Evolutionary conservation across 805 yeast genomes (phyloP).

Genomic region (Spathaspora passalidarum): DNA sequence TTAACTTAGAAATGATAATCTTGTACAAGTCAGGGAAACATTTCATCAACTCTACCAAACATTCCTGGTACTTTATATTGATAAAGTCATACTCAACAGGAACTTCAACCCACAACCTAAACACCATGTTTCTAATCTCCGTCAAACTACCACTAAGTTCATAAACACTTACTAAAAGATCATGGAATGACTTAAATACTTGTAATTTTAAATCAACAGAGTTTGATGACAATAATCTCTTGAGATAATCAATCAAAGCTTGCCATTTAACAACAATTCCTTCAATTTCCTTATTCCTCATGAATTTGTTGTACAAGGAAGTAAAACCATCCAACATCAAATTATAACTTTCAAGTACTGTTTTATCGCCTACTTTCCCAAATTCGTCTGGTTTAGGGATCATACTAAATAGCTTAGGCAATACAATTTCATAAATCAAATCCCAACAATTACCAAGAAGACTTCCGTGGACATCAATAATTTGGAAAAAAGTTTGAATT

Average conservation of each 20-base stretch:
- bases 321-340: constrained; percentile 66
- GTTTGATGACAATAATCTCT: constrained; percentile 32
- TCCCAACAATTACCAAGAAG: constrained; percentile 59
- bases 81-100: constrained; percentile 40
- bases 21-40: constrained; percentile 50
- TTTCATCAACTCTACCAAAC: constrained; percentile 52
- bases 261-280: constrained; percentile 47
- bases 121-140: constrained; percentile 35
- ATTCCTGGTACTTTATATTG: constrained; percentile 54
- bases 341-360: constrained; percentile 60
- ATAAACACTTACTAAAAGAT: constrained; percentile 31
- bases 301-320: constrained; percentile 54
- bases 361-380: constrained; percentile 25
- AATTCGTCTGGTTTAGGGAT: constrained; percentile 15
- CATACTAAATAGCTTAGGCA: constrained; percentile 47
- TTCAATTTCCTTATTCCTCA: constrained; percentile 18
- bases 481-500: constrained; percentile 81
- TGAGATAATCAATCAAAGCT: constrained; percentile 49
- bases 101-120: constrained; percentile 48
- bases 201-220: constrained; percentile 53
- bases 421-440: constrained; percentile 60
- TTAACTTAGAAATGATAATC: constrained; percentile 29
- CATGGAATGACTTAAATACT: constrained; percentile 53
- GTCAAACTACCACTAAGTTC: constrained; percentile 4
- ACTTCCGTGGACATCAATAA: constrained; percentile 68